Conservation (phyloP, 306 rosid genomes). For the Sicyos edulis region DNA sequence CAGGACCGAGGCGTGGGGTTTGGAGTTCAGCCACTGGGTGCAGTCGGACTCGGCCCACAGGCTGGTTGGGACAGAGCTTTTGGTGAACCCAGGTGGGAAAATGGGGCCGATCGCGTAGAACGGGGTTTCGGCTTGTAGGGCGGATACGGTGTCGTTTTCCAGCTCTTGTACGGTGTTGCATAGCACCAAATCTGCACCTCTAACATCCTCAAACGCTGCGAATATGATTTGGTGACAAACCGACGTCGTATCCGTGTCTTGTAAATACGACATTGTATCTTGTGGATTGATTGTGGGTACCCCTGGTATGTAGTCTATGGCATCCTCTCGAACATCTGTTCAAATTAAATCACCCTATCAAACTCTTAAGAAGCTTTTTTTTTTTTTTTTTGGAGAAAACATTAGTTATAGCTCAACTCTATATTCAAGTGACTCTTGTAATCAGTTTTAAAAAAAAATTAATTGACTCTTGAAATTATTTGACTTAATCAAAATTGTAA, state of each 20-base stretch:
- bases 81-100: constrained; percentile 39
- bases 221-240: constrained; percentile 38
- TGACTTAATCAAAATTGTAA: no score
- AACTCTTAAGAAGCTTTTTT: no score
- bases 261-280: constrained; percentile 49
- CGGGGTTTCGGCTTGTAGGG: constrained; percentile 26
- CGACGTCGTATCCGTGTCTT: constrained; percentile 29
- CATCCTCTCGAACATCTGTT: constrained; percentile 35
- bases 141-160: constrained; percentile 34
- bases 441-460: no score
- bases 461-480: no score
- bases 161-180: constrained; percentile 48
- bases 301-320: constrained; percentile 55
- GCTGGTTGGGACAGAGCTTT: constrained; percentile 39
- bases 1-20: constrained; percentile 41
- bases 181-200: constrained; percentile 37
- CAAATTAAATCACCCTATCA: neutral
- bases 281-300: constrained; percentile 41
- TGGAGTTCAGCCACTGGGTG: constrained; percentile 51
- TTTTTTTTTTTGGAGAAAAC: no score
- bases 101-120: constrained; percentile 59
- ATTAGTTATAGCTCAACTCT: no score
- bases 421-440: no score
- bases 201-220: constrained; percentile 35
- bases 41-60: constrained; percentile 57